Evolutionary conservation across 1,284 basidiomycete species (phyloP), one percentile per base, ranked within the genome.

Genomic region (Meira nashicola): DNA sequence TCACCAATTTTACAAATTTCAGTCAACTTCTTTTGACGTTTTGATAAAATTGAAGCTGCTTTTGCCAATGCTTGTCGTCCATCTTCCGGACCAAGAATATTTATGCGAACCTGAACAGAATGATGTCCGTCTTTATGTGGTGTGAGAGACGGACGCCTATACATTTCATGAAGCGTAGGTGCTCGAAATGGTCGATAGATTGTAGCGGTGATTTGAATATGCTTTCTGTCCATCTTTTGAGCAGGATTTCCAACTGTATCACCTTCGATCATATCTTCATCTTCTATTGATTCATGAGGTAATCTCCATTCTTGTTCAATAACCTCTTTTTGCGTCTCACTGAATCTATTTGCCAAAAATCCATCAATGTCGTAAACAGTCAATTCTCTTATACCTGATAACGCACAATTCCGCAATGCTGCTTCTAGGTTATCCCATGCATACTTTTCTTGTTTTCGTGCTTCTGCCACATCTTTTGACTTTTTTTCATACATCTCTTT

Each of bases 41-140:
- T 15, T 15, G 17, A 17, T 12, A 53, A 15, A 8, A 38, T 53
- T 6, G 50, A 7, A n/a, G 50, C 50, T 14, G 39, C 50, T 39
- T 25, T 53, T 14, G 50, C 50, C 23, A 53, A 15, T 14, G 50
- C 50, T 21, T 39, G 21, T 41, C 37, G 23, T 3, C 38, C 37
- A 41, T 53, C 50, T 37, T 53, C 38, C 19, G 50, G 50, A 2
- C 50, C 50, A n/a, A 53, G 28, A 17, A 53, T 19, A 15, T 53
- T 53, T 2, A 53, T 33, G 8, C 28, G 17, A 19, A 53, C 28
- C 14, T 15, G 17, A 5, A 23, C 21, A 25, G 17, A 23, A 12
- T 15, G 21, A 21, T 23, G 14, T n/a, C 41, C 41, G 46, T 21
- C 14, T 12, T 48, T 48, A 33, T 33, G 28, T 33, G 28, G 28